These are phyloP conservation scores for Reticulascus tulasneorum DNA, from an alignment of 2,329 filamentous ascomycete species.

Conservation along the genomic window DNA sequence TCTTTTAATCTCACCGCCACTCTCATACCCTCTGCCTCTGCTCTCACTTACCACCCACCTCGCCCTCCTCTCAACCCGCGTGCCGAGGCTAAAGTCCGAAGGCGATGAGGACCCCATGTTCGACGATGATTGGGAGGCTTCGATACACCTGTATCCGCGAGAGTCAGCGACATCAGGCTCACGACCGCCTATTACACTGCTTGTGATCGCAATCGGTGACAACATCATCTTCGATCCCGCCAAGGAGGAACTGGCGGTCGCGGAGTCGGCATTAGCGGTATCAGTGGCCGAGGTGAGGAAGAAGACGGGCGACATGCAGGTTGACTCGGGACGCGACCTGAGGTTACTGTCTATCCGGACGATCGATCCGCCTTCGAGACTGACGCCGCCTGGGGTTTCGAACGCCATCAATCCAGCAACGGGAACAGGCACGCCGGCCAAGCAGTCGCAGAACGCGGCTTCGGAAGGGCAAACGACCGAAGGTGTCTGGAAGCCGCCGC, in stretches of 20 bases:
- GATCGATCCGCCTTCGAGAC: slow-evolving; percentile 68
- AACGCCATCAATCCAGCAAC: slow-evolving; percentile 59
- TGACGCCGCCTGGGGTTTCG: slow-evolving; percentile 68
- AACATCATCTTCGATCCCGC: slow-evolving; percentile 94
- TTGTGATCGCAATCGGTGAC: slow-evolving; percentile 79
- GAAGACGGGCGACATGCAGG: slow-evolving; percentile 31
- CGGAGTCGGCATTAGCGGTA: slow-evolving; percentile 82
- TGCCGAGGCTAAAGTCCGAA: slow-evolving; percentile 83
- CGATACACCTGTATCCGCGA: slow-evolving; percentile 70
- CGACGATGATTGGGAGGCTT: slow-evolving; percentile 93
- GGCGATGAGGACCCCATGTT: slow-evolving; percentile 95
- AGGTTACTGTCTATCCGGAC: slow-evolving; percentile 66
- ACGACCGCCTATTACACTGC: slow-evolving; percentile 81
- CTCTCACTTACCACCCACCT: slow-evolving; percentile 92
- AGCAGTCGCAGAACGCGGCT: slow-evolving; percentile 36
- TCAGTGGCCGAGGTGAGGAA: slow-evolving; percentile 58
- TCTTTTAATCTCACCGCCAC: slow-evolving; percentile 84
- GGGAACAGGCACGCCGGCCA: slow-evolving; percentile 28
- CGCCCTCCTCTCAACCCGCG: slow-evolving; percentile 79
- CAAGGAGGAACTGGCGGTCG: slow-evolving; percentile 87
- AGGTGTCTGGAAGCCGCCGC: slow-evolving; percentile 80
- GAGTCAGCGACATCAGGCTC: slow-evolving; percentile 25
- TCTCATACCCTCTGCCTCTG: slow-evolving; percentile 89
- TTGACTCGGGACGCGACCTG: slow-evolving; percentile 41
- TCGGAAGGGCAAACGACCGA: slow-evolving; percentile 55